Base-by-base conservation (phyloP, 495 filamentous ascomycete species). In the Xylaria acuta region DNA sequence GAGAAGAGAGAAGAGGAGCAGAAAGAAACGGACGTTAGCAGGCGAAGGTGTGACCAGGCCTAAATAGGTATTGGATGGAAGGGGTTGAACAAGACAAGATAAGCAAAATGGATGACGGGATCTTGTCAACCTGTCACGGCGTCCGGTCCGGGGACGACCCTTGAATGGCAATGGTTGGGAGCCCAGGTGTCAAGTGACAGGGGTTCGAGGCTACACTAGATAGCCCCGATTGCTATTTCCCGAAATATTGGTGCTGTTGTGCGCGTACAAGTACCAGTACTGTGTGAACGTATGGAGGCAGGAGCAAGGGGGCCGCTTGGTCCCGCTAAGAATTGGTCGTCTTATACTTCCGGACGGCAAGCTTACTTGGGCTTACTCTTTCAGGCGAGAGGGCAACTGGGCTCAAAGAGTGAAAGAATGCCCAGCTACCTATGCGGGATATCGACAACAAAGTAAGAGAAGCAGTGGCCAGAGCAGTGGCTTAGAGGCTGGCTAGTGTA, bases 11-110 rank as follows among this genome's bases (percentile, higher is more conserved):
- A 49, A 47, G 70, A 68, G 16, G 67, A 70, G 27, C 70, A 43
- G 34, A 62, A 72, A 54, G 1, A 27, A 63, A 40, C 18, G 5
- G 22, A 59, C 14, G n/a, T n/a, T 5, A 12, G 51, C 41, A 69
- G 65, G 59, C 51, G 27, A 63, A 43, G 63, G 18, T 41, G 36
- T 32, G 45, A 25, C 69, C 18, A 60, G 53, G 30, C 49, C 70
- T 72, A 72, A 72, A 72, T 72, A 72, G 70, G 54, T 18, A 49
- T n/a, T 56, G 51, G 32, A 45, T 8, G 49, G 43, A 58, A 69
- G 36, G 53, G 38, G 53, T 41, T 38, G 32, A 38, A 27, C 40
- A 30, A 45, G 40, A 20, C 14, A 71, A 56, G 51, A 53, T 63
- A 62, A 56, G 49, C 22, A 53, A 51, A n/a, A 56, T 38, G 49